These are phyloP conservation scores for Delonix regia DNA, from an alignment of 306 rosid species.

Conservation along the genomic window DNA sequence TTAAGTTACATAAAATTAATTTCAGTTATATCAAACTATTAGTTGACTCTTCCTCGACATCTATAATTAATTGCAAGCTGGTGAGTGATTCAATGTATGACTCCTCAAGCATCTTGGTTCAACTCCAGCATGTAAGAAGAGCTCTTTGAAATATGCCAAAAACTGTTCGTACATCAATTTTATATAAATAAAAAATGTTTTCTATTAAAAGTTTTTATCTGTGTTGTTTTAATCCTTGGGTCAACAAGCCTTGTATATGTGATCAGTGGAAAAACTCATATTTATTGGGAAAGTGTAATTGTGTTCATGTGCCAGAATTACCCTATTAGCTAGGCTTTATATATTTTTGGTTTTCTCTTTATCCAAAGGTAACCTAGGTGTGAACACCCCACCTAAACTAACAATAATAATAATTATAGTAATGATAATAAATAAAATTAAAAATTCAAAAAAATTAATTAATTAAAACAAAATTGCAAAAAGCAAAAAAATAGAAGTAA, in stretches of 20 bases:
- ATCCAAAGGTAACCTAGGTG: slow-evolving; percentile 51
- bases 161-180: slow-evolving; percentile 14
- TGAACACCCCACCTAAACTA: no score
- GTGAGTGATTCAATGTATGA: slow-evolving; percentile 25
- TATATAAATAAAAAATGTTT: neutral
- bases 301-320: slow-evolving; percentile 48
- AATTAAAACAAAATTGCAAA: no score
- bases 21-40: neutral
- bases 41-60: neutral
- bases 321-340: slow-evolving; percentile 44
- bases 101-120: slow-evolving; percentile 22
- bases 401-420: no score
- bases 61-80: slow-evolving; percentile 27
- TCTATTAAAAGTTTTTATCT: neutral
- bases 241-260: slow-evolving; percentile 42
- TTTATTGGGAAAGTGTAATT: slow-evolving; percentile 32
- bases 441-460: no score
- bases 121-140: slow-evolving; percentile 29
- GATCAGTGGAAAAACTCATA: neutral
- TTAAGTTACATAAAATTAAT: neutral
- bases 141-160: slow-evolving; percentile 34
- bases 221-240: slow-evolving; percentile 14
- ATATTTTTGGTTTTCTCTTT: slow-evolving; percentile 49
- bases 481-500: no score
- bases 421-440: no score